Base-by-base conservation (phyloP, 495 filamentous ascomycete species). In the Xylaria telfairii region DNA sequence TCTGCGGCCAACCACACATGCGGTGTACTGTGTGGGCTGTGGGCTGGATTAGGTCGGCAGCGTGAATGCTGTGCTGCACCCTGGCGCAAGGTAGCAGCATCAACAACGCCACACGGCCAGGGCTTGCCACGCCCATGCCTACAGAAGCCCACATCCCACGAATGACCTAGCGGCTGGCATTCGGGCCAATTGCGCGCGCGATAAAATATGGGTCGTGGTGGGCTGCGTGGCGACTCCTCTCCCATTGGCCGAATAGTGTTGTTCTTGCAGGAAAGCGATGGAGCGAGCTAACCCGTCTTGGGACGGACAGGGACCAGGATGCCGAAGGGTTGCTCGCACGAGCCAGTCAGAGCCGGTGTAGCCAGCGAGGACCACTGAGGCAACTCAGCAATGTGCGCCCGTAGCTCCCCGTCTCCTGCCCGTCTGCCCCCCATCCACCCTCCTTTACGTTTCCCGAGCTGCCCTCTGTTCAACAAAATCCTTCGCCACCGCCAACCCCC, bases 401-500 rank as follows among this genome's bases (percentile, higher is more conserved):
- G 34, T 44, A 67, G 32, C 44, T 46, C 41, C 66, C 51, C 24
- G 37, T 6, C 51, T 47, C n/a, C 44, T 46, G 28, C 66, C 51
- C 24, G 37, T 6, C 51, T 47, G 41, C 71, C 26, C 54, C 54
- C 68, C 24, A 68, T 60, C 65, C 54, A 49, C 60, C 72, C 69
- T 72, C 68, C 68, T 65, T 59, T 69, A 60, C 56, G 59, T 47
- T 46, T 68, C 53, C 49, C 19, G 30, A 37, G 66, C 66, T 37
- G 41, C 53, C 53, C 46, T 59, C 51, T 74, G 72, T 79, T 76
- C 71, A 75, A 78, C 76, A 78, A 78, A 78, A 78, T 77, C 76
- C 76, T 78, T 78, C 75, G 71, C 74, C 70, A 75, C 75, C 74
- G 76, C 76, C 75, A 73, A 75, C 72, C 76, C 73, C 74, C 73